Conservation (phyloP, 2,329 filamentous ascomycete species). For the Xylariomycetidae sp. region DNA sequence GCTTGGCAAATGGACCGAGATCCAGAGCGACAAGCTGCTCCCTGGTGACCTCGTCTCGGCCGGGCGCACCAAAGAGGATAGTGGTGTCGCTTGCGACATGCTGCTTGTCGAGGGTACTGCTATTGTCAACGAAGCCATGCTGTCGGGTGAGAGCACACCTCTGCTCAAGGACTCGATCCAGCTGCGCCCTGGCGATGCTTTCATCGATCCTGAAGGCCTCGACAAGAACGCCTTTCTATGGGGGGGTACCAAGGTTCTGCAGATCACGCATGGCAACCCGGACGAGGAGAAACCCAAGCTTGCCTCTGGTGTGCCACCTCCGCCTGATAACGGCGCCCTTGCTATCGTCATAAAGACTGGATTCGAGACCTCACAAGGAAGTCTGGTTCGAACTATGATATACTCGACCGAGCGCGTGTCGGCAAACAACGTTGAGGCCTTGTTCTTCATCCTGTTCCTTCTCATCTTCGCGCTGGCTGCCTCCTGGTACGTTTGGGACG, state of each 20-base stretch:
- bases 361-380: constrained; percentile 97
- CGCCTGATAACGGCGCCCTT: constrained; percentile 90
- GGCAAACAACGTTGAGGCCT: constrained; percentile 93
- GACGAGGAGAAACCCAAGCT: constrained; percentile 69
- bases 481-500: constrained; percentile 98
- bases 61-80: constrained; percentile 90
- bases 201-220: constrained; percentile 80
- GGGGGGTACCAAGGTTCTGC: constrained; percentile 95
- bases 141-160: constrained; percentile 96
- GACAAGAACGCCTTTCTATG: constrained; percentile 97
- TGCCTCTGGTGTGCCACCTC: constrained; percentile 71
- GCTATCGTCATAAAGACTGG: constrained; percentile 95
- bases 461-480: constrained; percentile 94
- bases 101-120: constrained; percentile 88
- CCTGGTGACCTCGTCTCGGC: constrained; percentile 93
- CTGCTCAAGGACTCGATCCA: constrained; percentile 94
- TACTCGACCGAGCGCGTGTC: constrained; percentile 98
- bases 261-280: constrained; percentile 81
- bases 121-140: constrained; percentile 99
- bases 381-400: constrained; percentile 97
- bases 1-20: constrained; percentile 80
- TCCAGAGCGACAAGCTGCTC: constrained; percentile 84
- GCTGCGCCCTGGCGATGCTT: constrained; percentile 75
- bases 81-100: constrained; percentile 96
- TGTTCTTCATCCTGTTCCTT: constrained; percentile 97